Evolutionary conservation across 1,284 basidiomycete genomes (phyloP).

Genomic region (Cystobasidium slooffiae): DNA sequence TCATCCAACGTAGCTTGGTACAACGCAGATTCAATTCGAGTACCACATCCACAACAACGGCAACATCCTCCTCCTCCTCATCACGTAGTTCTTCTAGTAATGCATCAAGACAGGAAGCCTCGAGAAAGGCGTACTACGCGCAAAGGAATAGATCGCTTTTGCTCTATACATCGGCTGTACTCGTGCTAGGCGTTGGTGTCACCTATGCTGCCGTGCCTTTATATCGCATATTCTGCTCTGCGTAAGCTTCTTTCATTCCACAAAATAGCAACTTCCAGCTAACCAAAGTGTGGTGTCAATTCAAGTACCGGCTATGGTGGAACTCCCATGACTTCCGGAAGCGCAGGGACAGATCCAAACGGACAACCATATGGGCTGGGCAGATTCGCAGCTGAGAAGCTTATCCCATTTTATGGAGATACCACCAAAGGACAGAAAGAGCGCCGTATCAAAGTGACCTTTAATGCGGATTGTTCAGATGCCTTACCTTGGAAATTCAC

Average conservation of each 20-base stretch:
- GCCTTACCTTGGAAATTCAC: constrained; percentile 91
- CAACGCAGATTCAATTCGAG: constrained; percentile 13
- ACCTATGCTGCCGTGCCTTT: constrained; percentile 96
- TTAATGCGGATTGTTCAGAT: constrained; percentile 90
- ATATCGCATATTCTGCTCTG: constrained; percentile 96
- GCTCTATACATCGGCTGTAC: constrained; percentile 55
- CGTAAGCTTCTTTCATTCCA: constrained; percentile 54
- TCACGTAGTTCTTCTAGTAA: not conserved
- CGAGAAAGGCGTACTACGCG: constrained; percentile 36
- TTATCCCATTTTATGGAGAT: constrained; percentile 66
- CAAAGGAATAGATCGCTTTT: constrained; percentile 41
- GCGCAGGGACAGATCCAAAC: constrained; percentile 7
- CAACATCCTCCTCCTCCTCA: constrained; percentile 2
- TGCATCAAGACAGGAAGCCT: not conserved
- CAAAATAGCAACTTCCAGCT: not conserved
- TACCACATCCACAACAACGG: not conserved
- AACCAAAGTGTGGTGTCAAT: not conserved
- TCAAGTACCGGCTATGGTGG: constrained; percentile 84
- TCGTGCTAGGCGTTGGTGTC: constrained; percentile 77
- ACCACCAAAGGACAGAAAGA: constrained; percentile 62
- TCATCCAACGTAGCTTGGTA: not conserved
- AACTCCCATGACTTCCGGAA: constrained; percentile 73
- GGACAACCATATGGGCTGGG: constrained; percentile 27
- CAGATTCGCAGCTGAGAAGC: constrained; percentile 58
- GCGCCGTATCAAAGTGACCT: constrained; percentile 79